These are phyloP conservation scores for Kwoniella shivajii DNA, from an alignment of 1,284 basidiomycete genomes.

Conservation along the genomic window DNA sequence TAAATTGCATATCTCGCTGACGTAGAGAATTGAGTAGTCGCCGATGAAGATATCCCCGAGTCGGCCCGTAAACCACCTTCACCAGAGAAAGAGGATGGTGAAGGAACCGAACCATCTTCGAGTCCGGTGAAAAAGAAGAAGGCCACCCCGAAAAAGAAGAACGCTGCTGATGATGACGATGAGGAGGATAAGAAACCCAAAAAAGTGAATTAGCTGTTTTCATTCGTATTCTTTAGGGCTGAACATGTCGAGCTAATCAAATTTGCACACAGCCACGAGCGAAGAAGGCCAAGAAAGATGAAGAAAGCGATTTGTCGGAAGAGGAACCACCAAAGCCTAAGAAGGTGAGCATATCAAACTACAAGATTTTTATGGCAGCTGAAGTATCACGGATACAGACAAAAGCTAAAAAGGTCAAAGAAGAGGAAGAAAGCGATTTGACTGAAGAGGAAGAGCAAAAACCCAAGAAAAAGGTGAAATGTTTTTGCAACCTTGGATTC, in stretches of 20 bases:
- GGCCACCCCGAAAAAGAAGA: constrained; percentile 18
- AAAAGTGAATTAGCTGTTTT: background rate
- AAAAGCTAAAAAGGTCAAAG: constrained; percentile 18
- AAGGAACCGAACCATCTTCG: constrained; percentile 12
- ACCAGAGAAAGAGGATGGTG: constrained; percentile 18
- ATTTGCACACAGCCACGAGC: constrained; percentile 1
- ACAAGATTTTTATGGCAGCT: no score
- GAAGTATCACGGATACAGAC: no score
- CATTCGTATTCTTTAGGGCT: background rate
- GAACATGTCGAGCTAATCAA: no score
- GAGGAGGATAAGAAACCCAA: constrained; percentile 2
- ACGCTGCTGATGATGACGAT: constrained; percentile 10
- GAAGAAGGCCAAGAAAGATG: no score
- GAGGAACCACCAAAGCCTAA: no score
- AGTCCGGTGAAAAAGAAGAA: constrained; percentile 29
- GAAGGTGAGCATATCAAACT: no score
- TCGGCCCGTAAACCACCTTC: constrained; percentile 62
- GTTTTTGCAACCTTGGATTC: background rate
- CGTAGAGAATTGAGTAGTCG: constrained; percentile 56
- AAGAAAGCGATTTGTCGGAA: no score
- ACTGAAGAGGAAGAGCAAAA: constrained; percentile 9
- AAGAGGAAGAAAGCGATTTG: constrained; percentile 18
- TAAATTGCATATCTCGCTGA: background rate
- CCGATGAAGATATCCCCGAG: constrained; percentile 74
- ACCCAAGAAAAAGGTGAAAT: constrained; percentile 11